phyloP scores from a whole-genome alignment of 2,329 filamentous ascomycete genomes.

The Penicillium sp. region DNA sequence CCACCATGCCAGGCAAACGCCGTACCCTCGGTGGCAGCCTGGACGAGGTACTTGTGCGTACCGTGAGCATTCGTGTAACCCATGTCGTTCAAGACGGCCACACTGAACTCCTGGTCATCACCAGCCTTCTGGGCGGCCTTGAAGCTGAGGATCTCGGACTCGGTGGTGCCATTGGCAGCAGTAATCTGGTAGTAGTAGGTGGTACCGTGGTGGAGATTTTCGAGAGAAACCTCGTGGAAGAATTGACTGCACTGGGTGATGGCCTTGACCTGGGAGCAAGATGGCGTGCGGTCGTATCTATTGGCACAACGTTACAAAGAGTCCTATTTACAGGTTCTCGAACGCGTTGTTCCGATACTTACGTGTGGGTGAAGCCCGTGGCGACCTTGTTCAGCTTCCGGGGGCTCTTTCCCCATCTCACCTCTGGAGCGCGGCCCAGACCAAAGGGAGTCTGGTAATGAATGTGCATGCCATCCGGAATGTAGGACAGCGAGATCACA shows the following conservation, averaged over 20 bases:
- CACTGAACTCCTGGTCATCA: constrained; percentile 46
- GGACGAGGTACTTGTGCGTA: constrained; percentile 50
- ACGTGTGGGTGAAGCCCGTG: constrained; percentile 49
- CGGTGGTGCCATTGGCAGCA: constrained; percentile 55
- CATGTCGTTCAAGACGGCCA: constrained; percentile 58
- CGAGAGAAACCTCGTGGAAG: constrained; percentile 57
- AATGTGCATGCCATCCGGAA: constrained; percentile 55
- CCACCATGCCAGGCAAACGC: constrained; percentile 59
- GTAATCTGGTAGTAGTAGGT: constrained; percentile 58
- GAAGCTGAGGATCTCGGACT: constrained; percentile 53
- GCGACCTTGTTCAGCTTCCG: constrained; percentile 41
- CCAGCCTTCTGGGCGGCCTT: constrained; percentile 52
- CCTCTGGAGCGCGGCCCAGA: constrained; percentile 48
- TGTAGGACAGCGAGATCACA: constrained; percentile 55
- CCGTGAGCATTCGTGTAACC: constrained; percentile 58
- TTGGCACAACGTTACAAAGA: neutral
- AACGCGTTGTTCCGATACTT: constrained; percentile 17
- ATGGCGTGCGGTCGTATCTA: constrained; percentile 57
- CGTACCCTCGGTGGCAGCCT: constrained; percentile 49
- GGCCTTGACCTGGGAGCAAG: constrained; percentile 50
- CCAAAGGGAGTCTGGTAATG: constrained; percentile 60
- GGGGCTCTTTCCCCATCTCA: constrained; percentile 50
- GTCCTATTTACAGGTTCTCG: too few species aligned
- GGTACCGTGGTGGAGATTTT: constrained; percentile 46
- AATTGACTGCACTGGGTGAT: constrained; percentile 57